Evolutionary conservation across 2,329 filamentous ascomycete species (phyloP).

Genomic region (Pyrenophora seminiperda): DNA sequence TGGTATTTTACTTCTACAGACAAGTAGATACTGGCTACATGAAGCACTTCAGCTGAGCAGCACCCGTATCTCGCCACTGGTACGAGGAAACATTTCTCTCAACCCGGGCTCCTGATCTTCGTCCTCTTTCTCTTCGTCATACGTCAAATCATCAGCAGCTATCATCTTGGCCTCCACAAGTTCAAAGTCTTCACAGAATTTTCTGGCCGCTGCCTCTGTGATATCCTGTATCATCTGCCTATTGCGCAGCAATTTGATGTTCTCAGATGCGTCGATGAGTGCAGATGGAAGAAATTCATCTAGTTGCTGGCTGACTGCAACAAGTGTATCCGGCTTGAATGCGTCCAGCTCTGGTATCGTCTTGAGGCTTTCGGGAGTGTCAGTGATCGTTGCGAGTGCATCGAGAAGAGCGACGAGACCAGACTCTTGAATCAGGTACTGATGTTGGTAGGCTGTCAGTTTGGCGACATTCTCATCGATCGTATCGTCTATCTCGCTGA

Average conservation of each 20-base stretch:
- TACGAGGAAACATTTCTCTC: slow-evolving; percentile 66
- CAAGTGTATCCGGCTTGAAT: slow-evolving; percentile 66
- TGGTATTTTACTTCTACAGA: not conserved
- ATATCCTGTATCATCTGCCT: slow-evolving; percentile 73
- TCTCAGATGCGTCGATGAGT: slow-evolving; percentile 87
- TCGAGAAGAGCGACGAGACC: slow-evolving; percentile 70
- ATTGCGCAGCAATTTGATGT: slow-evolving; percentile 74
- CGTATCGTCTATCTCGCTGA: slow-evolving; percentile 61
- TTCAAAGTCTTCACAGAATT: slow-evolving; percentile 86
- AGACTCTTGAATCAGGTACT: slow-evolving; percentile 75
- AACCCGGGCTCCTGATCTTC: slow-evolving; percentile 50
- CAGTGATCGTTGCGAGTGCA: slow-evolving; percentile 56
- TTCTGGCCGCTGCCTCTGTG: slow-evolving; percentile 80
- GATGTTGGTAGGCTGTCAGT: slow-evolving; percentile 70
- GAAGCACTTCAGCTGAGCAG: slow-evolving; percentile 59
- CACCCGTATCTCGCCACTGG: slow-evolving; percentile 67
- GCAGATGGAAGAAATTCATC: slow-evolving; percentile 93
- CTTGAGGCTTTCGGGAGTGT: slow-evolving; percentile 57
- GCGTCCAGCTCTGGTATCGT: slow-evolving; percentile 60
- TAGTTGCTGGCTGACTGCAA: slow-evolving; percentile 72
- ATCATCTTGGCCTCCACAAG: slow-evolving; percentile 66
- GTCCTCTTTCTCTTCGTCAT: slow-evolving; percentile 43
- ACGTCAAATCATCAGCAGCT: slow-evolving; percentile 60
- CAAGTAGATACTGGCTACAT: slow-evolving; percentile 1
- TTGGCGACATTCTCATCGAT: slow-evolving; percentile 62